A percentile compares a stretch with the other conserved stretches of the same genome.
Conservation (phyloP, 2,329 filamentous ascomycete species). For the Fusarium haematococcum region DNA sequence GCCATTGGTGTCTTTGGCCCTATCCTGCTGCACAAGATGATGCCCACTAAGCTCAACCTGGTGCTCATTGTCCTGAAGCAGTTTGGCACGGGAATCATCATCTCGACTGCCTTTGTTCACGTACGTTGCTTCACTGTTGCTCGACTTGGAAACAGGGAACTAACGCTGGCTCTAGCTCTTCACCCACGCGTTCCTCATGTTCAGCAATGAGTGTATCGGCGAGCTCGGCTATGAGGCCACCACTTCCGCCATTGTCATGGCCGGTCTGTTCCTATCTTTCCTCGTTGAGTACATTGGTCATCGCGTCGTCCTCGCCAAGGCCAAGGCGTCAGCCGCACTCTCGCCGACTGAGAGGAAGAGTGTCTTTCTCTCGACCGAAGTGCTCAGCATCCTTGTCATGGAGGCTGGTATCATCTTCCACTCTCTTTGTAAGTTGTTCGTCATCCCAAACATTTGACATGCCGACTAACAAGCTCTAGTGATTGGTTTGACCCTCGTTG, state of each 20-base stretch:
- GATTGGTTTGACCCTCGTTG: conserved; percentile 73
- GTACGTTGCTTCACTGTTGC: conserved; percentile 52
- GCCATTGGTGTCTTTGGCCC: conserved; percentile 76
- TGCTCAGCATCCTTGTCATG: conserved; percentile 74
- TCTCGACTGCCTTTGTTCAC: conserved; percentile 78
- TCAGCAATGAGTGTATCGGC: conserved; percentile 76
- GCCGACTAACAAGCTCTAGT: conserved; percentile 53
- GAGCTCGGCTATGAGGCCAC: conserved; percentile 75
- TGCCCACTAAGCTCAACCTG: conserved; percentile 61
- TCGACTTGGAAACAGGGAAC: not conserved
- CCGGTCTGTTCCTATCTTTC: conserved; percentile 79
- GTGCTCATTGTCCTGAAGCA: conserved; percentile 76
- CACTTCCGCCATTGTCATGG: conserved; percentile 78
- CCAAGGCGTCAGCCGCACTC: conserved; percentile 43
- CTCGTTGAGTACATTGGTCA: conserved; percentile 76
- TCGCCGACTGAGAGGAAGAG: conserved; percentile 40
- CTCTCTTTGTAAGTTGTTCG: conserved; percentile 67
- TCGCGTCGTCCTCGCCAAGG: conserved; percentile 62
- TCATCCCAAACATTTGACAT: not conserved
- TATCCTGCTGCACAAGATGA: conserved; percentile 70
- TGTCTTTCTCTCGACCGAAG: conserved; percentile 54
- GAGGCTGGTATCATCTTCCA: conserved; percentile 83
- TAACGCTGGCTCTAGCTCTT: conserved; percentile 65
- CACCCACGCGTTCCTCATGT: conserved; percentile 80
- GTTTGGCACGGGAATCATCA: conserved; percentile 79